These are phyloP conservation scores for Micractinium conductrix DNA, from an alignment of 139 green algal species.

Conservation along the genomic window DNA sequence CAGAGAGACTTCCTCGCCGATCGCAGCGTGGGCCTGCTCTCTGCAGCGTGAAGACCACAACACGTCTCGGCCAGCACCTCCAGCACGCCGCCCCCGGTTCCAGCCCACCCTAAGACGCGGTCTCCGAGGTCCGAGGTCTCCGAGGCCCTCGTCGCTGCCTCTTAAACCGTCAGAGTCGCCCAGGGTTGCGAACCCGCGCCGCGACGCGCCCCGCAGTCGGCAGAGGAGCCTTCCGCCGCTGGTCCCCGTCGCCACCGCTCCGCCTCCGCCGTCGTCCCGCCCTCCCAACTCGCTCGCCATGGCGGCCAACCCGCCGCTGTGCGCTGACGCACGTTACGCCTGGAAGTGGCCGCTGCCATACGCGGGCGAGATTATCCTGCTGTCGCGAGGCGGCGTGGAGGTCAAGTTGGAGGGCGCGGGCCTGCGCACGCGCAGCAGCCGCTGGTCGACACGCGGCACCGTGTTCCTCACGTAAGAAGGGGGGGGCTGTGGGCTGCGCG, in stretches of 20 bases:
- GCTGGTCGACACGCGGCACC: conserved; percentile 38
- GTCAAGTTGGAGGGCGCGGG: conserved; percentile 58
- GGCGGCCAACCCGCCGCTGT: conserved; percentile 78
- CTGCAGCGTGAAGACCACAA: too few relatives aligned
- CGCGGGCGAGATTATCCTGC: conserved; percentile 64
- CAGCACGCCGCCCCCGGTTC: too few relatives aligned
- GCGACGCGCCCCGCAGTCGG: neutral
- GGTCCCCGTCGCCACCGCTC: neutral
- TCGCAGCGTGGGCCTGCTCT: too few relatives aligned
- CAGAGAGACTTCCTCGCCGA: too few relatives aligned
- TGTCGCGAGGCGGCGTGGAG: conserved; percentile 62
- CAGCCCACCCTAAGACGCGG: too few relatives aligned
- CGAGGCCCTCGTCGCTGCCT: too few relatives aligned
- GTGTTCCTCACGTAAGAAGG: conserved; percentile 39
- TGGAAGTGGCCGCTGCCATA: conserved; percentile 46
- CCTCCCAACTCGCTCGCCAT: conserved; percentile 45
- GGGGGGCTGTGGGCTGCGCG: too few relatives aligned
- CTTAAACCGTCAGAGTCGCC: neutral
- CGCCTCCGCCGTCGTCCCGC: neutral
- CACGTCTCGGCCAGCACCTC: too few relatives aligned
- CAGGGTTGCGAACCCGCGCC: neutral
- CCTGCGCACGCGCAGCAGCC: conserved; percentile 55
- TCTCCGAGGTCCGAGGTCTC: neutral
- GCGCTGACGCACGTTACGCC: conserved; percentile 25
- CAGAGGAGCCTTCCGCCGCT: neutral